phyloP scores from a whole-genome alignment of 176 grass and related monocot genomes.

The Metroxylon sagu region DNA sequence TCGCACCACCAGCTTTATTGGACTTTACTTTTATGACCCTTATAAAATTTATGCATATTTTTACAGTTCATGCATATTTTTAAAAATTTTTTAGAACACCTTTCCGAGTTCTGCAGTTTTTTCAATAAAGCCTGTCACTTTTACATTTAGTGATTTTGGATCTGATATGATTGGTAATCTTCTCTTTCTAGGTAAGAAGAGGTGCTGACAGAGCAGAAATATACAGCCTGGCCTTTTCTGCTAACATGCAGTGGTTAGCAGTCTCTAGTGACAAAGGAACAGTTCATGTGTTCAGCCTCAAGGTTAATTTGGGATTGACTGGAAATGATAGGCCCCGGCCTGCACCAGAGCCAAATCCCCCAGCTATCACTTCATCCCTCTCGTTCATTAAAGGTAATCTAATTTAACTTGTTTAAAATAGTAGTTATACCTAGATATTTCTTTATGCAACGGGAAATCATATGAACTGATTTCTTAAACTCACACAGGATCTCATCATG shows the following conservation, averaged over 20 bases:
- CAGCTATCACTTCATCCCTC: conserved; percentile 56
- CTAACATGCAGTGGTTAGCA: conserved; percentile 51
- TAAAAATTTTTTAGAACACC: no score
- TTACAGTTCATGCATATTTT: no score
- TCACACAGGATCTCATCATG: no score
- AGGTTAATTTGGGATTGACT: conserved; percentile 46
- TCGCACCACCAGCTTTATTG: no score
- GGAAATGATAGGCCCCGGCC: conserved; percentile 52
- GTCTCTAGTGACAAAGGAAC: conserved; percentile 76
- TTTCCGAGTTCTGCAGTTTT: no score
- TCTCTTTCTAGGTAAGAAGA: conserved; percentile 43
- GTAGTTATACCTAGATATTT: no score
- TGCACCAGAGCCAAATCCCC: conserved; percentile 30
- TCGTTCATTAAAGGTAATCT: conserved; percentile 69
- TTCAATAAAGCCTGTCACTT: no score
- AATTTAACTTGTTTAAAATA: neutral
- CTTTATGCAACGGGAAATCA: no score
- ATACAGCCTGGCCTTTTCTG: conserved; percentile 62
- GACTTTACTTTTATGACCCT: no score
- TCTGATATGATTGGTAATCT: neutral
- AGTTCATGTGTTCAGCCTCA: conserved; percentile 66
- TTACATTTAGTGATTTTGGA: neutral
- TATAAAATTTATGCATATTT: no score
- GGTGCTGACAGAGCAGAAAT: conserved; percentile 59
- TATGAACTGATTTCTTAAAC: no score